Percentiles rank a stretch among this genome's conserved stretches.
phyloP scores from a whole-genome alignment of 495 filamentous ascomycete species.

The Xylaria venustula region DNA sequence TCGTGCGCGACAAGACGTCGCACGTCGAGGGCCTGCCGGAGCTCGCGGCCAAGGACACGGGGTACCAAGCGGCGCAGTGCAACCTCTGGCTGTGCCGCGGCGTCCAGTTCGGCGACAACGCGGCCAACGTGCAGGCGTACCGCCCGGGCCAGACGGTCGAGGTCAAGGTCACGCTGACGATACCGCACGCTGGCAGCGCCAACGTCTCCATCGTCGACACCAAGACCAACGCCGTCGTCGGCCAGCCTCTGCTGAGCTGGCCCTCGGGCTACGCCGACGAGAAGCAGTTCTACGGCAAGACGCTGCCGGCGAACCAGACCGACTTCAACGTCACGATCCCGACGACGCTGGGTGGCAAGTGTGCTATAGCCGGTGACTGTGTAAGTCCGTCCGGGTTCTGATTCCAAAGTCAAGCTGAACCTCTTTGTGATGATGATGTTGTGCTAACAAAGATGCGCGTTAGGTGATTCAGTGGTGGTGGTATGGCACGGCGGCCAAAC shows the following conservation, averaged over 20 bases:
- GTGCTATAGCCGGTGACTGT: slow-evolving; percentile 59
- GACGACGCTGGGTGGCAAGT: slow-evolving; percentile 53
- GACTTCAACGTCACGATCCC: slow-evolving; percentile 67
- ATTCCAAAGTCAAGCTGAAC: background rate
- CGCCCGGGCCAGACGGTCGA: slow-evolving; percentile 58
- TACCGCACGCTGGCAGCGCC: slow-evolving; percentile 63
- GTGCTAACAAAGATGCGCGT: background rate
- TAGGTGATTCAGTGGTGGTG: slow-evolving; percentile 68
- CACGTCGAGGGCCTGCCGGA: slow-evolving; percentile 68
- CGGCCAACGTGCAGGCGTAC: slow-evolving; percentile 61
- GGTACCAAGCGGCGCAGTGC: slow-evolving; percentile 59
- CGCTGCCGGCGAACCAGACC: slow-evolving; percentile 56
- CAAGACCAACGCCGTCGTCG: slow-evolving; percentile 57
- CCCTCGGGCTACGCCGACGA: slow-evolving; percentile 43
- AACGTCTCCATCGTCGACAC: slow-evolving; percentile 72
- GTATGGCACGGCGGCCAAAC: slow-evolving; percentile 62
- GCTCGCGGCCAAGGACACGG: slow-evolving; percentile 50
- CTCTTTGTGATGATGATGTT: background rate
- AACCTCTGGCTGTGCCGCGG: slow-evolving; percentile 72
- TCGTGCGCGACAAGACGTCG: slow-evolving; percentile 62
- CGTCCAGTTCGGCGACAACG: slow-evolving; percentile 70
- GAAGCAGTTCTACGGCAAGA: slow-evolving; percentile 50
- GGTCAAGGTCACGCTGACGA: slow-evolving; percentile 49
- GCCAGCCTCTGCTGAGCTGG: slow-evolving; percentile 54
- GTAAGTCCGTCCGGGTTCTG: slow-evolving; percentile 35